Percentiles rank a stretch among this genome's conserved stretches.
These are phyloP conservation scores for Suhomyces kilbournensis DNA, from an alignment of 805 yeast species.

Conservation along the genomic window DNA sequence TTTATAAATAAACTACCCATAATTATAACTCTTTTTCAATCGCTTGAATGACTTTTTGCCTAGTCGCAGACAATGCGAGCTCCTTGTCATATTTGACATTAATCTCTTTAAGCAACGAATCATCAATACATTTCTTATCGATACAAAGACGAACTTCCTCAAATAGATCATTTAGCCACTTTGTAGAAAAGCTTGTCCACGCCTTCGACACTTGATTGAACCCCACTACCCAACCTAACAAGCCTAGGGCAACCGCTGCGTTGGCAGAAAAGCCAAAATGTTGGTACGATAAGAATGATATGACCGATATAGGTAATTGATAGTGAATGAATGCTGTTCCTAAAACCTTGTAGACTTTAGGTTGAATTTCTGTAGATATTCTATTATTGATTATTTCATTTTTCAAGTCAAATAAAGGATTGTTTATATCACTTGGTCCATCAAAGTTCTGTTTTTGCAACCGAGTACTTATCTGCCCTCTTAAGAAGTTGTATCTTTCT, in stretches of 20 bases:
- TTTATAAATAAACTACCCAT: not conserved
- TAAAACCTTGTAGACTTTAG: slow-evolving; percentile 29
- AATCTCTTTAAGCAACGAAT: slow-evolving; percentile 36
- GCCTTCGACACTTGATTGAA: slow-evolving; percentile 37
- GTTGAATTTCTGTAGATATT: slow-evolving; percentile 35
- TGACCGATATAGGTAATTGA: slow-evolving; percentile 35
- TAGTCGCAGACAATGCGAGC: not conserved
- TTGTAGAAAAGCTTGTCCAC: slow-evolving; percentile 30
- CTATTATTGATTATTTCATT: slow-evolving; percentile 26
- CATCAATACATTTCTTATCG: slow-evolving; percentile 34
- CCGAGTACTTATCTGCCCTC: slow-evolving; percentile 35
- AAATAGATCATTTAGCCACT: slow-evolving; percentile 28
- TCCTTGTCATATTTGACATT: slow-evolving; percentile 23
- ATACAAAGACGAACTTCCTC: slow-evolving; percentile 37
- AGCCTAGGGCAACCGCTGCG: slow-evolving; percentile 30
- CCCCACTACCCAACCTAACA: slow-evolving; percentile 41
- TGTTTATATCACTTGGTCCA: slow-evolving; percentile 8
- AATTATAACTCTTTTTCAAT: slow-evolving; percentile 1
- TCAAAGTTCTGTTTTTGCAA: slow-evolving; percentile 26
- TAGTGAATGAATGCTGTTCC: slow-evolving; percentile 30
- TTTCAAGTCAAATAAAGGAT: slow-evolving; percentile 32
- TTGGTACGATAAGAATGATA: slow-evolving; percentile 29
- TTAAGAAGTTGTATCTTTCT: slow-evolving; percentile 33
- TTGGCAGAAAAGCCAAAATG: slow-evolving; percentile 33
- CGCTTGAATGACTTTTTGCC: slow-evolving; percentile 6